Evolutionary conservation across 202 grass and related monocot genomes (phyloP), one percentile per base, ranked within the genome.

Genomic region (Eragrostis tef): DNA sequence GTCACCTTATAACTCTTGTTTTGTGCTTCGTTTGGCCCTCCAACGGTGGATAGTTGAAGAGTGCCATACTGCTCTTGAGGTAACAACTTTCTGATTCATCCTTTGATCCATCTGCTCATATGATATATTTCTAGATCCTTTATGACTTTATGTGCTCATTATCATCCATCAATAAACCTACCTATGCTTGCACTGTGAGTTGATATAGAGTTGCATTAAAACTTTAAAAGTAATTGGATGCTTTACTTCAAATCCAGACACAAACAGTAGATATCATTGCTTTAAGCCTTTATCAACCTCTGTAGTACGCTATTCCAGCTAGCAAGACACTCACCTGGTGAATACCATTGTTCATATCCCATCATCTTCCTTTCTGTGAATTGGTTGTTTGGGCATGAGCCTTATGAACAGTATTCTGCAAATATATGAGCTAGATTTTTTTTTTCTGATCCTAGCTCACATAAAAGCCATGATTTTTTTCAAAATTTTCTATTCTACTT

Each of bases 1-100:
- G 34, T 90, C 68, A 79, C 74, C 43, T 67, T 90, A 86, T 83
- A 87, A 54, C 75, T 87, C 88, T 74, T 74, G 39, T 54, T 83
- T 79, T 71, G 75, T 59, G 54, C 74, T 80, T 85, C 79, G 6
- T 86, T 75, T 83, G 46, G 14, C 68, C 80, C 54, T 79, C 11
- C 64, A 64, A 65, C 46, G 50, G 87, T 73, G 67, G 52, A 65
- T 74, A 34, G 82, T 70, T 66, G 53, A 83, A 83, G 70, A 86
- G 49, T 9, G 27, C 12, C 56, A 83, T 83, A 79, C 56, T 58
- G 47, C 50, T n/a, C 26, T 86, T 79, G 63, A 86, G 84, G 84
- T 90, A 90, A 86, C 19, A 50, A 70, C 45, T 75, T 70, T 9
- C 44, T 79, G 46, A 26, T 76, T 58, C 73, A 75, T 83, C 53